These are phyloP conservation scores for Curvularia hawaiiensis DNA, from an alignment of 2,329 filamentous ascomycete genomes.

Conservation along the genomic window DNA sequence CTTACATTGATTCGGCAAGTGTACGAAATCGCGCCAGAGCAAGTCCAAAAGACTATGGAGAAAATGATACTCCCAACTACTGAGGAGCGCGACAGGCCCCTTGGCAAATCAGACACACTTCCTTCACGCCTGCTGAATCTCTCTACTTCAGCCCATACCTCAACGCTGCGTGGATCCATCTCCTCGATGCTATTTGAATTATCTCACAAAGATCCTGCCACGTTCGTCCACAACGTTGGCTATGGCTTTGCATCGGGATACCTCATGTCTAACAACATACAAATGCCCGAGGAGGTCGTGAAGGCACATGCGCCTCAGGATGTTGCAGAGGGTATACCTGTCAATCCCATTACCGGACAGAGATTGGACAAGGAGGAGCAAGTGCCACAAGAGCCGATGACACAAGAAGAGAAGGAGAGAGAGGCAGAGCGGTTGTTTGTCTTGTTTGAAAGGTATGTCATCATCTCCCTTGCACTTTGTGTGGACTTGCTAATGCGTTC, in stretches of 20 bases:
- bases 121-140: constrained; percentile 78
- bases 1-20: constrained; percentile 74
- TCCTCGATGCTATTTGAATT: constrained; percentile 85
- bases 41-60: constrained; percentile 67
- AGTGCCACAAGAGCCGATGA: constrained; percentile 74
- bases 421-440: constrained; percentile 92
- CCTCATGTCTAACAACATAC: constrained; percentile 81
- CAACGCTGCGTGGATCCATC: constrained; percentile 74
- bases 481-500: constrained; percentile 9
- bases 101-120: constrained; percentile 76
- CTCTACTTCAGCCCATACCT: constrained; percentile 73
- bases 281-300: constrained; percentile 70
- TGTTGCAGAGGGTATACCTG: constrained; percentile 42
- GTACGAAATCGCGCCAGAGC: constrained; percentile 70
- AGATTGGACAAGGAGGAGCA: constrained; percentile 70
- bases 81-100: constrained; percentile 74
- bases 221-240: constrained; percentile 88
- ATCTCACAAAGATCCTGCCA: constrained; percentile 77
- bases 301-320: constrained; percentile 55
- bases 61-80: constrained; percentile 74
- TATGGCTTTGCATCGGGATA: constrained; percentile 95
- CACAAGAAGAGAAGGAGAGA: constrained; percentile 85
- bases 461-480: neutral
- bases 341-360: constrained; percentile 91
- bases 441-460: constrained; percentile 76